Evolutionary conservation across 208 protist genomes (phyloP).

Genomic region (Acanthamoeba healyi): DNA sequence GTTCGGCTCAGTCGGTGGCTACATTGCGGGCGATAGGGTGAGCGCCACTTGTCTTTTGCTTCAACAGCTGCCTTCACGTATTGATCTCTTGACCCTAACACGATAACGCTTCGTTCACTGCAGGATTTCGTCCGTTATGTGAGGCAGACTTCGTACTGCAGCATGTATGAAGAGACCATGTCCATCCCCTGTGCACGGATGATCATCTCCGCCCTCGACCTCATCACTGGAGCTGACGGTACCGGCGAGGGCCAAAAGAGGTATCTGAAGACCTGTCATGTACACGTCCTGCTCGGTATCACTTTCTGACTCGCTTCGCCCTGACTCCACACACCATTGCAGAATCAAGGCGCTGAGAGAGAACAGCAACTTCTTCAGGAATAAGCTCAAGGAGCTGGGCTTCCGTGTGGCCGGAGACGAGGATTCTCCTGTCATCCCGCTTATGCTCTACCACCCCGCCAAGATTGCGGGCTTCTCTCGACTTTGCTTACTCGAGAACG

Average conservation of each 20-base stretch:
- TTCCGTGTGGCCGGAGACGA: constrained; percentile 91
- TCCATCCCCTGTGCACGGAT: constrained; percentile 94
- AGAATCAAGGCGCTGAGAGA: constrained; percentile 82
- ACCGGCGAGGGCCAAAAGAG: constrained; percentile 89
- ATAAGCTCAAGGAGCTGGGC: constrained; percentile 81
- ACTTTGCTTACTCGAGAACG: constrained; percentile 89
- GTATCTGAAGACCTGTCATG: neutral
- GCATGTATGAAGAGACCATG: constrained; percentile 88
- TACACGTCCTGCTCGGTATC: neutral
- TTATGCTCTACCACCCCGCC: constrained; percentile 96
- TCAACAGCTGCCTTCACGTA: neutral
- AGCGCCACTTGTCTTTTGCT: neutral
- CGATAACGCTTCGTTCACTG: too few relatives aligned
- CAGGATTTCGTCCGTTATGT: constrained; percentile 73
- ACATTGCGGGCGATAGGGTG: constrained; percentile 83
- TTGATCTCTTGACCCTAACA: neutral
- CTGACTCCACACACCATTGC: neutral
- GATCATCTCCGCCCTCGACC: constrained; percentile 92
- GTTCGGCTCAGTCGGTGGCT: constrained; percentile 91
- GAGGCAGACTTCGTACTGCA: constrained; percentile 29
- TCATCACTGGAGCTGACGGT: constrained; percentile 94
- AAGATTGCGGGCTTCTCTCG: constrained; percentile 94
- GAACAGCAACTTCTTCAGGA: constrained; percentile 89
- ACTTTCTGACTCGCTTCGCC: neutral
- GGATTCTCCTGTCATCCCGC: constrained; percentile 96